Percentiles rank a stretch among this genome's conserved stretches.
Evolutionary conservation across 495 filamentous ascomycete species (phyloP).

Genomic region (Polyplosphaeria fusca): DNA sequence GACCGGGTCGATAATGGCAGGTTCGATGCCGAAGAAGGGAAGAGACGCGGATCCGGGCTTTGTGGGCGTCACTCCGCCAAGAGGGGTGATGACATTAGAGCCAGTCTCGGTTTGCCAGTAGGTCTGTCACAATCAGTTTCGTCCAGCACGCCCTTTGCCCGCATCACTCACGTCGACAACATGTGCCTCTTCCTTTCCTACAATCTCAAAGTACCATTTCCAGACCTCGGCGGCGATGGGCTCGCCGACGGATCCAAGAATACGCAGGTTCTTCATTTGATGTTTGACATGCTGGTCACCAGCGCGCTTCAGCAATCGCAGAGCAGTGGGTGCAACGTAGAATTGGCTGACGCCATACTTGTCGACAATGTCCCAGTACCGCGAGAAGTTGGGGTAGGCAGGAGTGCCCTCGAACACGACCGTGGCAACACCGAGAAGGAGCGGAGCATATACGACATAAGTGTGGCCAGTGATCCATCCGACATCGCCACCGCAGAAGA

Average conservation of each 20-base stretch:
- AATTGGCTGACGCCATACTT: conserved; percentile 96
- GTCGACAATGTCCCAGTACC: conserved; percentile 98
- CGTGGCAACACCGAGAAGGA: conserved; percentile 87
- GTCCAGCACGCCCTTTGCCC: conserved; percentile 5
- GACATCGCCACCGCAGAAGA: conserved; percentile 97
- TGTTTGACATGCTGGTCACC: conserved; percentile 87
- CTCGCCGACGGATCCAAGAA: conserved; percentile 96
- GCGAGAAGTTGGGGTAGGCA: conserved; percentile 94
- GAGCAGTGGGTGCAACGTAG: conserved; percentile 94
- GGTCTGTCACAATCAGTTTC: conserved; percentile 57
- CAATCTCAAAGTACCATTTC: conserved; percentile 99
- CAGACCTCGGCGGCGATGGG: conserved; percentile 98
- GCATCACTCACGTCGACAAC: conserved; percentile 78
- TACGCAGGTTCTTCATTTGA: conserved; percentile 82
- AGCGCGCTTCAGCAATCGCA: conserved; percentile 90
- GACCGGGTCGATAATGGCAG: conserved; percentile 95
- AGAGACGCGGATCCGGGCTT: conserved; percentile 75
- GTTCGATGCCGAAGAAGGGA: conserved; percentile 97
- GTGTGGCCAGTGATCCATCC: conserved; percentile 99
- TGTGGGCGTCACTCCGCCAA: conserved; percentile 72
- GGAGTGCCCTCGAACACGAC: conserved; percentile 99
- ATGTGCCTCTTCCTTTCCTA: conserved; percentile 90
- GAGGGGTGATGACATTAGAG: conserved; percentile 81
- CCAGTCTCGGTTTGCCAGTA: conserved; percentile 99
- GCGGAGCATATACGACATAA: conserved; percentile 95